These are phyloP conservation scores for Cokeromyces recurvatus DNA, from an alignment of 371 early-diverging fungal species.

Conservation along the genomic window DNA sequence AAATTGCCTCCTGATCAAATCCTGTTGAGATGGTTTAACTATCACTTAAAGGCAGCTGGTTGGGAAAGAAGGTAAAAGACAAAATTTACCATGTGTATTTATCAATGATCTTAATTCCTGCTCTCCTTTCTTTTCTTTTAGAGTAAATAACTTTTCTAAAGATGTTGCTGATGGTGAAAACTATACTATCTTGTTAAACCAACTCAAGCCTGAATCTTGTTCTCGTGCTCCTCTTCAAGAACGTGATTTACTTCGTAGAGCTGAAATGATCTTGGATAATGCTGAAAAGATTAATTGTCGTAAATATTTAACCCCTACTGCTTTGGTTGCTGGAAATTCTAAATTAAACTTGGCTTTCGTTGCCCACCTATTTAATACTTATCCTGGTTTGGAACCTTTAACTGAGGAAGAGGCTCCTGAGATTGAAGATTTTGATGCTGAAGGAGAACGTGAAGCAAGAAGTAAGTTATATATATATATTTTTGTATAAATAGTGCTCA, in stretches of 20 bases:
- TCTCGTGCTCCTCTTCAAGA: conserved; percentile 79
- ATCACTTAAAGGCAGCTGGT: conserved; percentile 87
- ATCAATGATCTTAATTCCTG: no score
- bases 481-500: no score
- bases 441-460: conserved; percentile 95
- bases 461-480: conserved; percentile 36
- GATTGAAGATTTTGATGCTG: conserved; percentile 84
- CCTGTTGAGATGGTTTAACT: conserved; percentile 93
- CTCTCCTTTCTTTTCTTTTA: no score
- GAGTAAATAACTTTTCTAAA: conserved; percentile 84
- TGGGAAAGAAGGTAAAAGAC: conserved; percentile 64
- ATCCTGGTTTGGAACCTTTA: conserved; percentile 89
- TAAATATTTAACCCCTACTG: conserved; percentile 90
- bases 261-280: conserved; percentile 84
- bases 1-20: conserved; percentile 90
- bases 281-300: conserved; percentile 93
- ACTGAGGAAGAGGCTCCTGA: conserved; percentile 84
- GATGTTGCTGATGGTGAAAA: conserved; percentile 95
- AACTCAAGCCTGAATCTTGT: conserved; percentile 82
- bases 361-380: conserved; percentile 91
- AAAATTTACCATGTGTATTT: no score
- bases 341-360: conserved; percentile 96
- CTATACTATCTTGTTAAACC: conserved; percentile 90
- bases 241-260: conserved; percentile 71
- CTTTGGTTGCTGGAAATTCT: conserved; percentile 89